Evolutionary conservation across 2,329 filamentous ascomycete genomes (phyloP), one percentile per base, ranked within the genome.

Genomic region (Microdochium trichocladiopsis): DNA sequence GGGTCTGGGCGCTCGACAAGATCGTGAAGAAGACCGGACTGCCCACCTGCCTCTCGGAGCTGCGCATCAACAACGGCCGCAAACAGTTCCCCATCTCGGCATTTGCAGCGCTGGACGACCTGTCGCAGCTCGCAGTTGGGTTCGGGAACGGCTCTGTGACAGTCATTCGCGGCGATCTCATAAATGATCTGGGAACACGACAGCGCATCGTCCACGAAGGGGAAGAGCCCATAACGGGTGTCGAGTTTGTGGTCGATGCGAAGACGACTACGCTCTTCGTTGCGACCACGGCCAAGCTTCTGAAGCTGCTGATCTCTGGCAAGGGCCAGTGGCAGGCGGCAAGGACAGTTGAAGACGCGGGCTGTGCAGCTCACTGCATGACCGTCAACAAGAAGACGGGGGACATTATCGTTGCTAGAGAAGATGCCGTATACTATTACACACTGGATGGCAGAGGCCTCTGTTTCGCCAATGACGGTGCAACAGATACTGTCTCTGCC

Each of bases 1-100:
- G 96, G 68, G 93, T 97, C n/a, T 99, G 94, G 94, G 93, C 90
- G 22, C 76, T 99, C 60, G 92, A 97, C 66, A 95, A 92, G 71
- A 79, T 87, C 3, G 90, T 95, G 59, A 97, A 94, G 79, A 97
- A 95, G 78, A 95, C 90, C 4, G 91, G 91, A 43, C 76, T 87
- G 56, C 94, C 94, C 16, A 89, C 86, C 37, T 97, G 94, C 66
- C 78, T 96, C 58, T 95, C 90, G 64, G 94, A 87, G 1, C 72
- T 96, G 50, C 84, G 79, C 22, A 87, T 99, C 58, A 88, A 91
- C 66, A 97, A 97, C 72, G 91, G 88, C 41, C 83, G 89, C 66
- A 91, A 93, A 66, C 90, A 88, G 61, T 97, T 96, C 69, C 94
- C 94, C n/a, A 88, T 96, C 56, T 95, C 91, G 9, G 91, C 93